Evolutionary conservation across 73 alveolate genomes (phyloP), one percentile per base, ranked within the genome.

Genomic region (Strombidium stylifer): DNA sequence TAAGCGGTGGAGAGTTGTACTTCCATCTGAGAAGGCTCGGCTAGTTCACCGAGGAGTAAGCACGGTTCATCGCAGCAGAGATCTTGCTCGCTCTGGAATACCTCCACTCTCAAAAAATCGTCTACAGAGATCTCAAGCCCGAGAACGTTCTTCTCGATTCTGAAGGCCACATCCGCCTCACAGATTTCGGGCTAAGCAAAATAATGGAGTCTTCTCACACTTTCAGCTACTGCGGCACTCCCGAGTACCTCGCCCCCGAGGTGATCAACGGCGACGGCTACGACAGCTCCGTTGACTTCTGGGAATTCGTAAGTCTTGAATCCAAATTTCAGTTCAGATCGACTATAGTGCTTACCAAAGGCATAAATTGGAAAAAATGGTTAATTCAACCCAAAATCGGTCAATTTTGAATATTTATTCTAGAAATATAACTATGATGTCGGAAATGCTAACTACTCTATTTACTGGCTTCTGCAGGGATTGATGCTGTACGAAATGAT

Each of bases 1-100:
- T 93, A 40, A 88, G 91, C 39, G 98, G 98, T 23, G 98, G 98
- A 41, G 98, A 92, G 73, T 75, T 92, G 46, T 82, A 85, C 61
- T 69, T 56, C 70, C 82, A 86, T 40, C 66, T 89, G 20, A 61
- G 73, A 40, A 85, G 81, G 82, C 80, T 46, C 25, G 73, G 72
- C 50, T 69, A 67, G 71, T 73, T 92, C 53, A 64, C 83, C 3
- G 96, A 90, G 67, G 91, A 81, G 58, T 64, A 86, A 30, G 92
- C 84, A 11, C 48, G 60, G 32, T 89, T 89, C 58, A 85, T 85
- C 49, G 83, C 90, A 14, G 87, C 94, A 23, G 86, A 82, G 35
- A 51, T 89, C 37, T 64, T 85, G 12, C 24, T 56, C 26, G 97
- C 93, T 8, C 53, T 89, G 20, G 92, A 89, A 44, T 80, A 58